These are phyloP conservation scores for Cyberlindnera petersonii DNA, from an alignment of 805 yeast species.

Conservation along the genomic window DNA sequence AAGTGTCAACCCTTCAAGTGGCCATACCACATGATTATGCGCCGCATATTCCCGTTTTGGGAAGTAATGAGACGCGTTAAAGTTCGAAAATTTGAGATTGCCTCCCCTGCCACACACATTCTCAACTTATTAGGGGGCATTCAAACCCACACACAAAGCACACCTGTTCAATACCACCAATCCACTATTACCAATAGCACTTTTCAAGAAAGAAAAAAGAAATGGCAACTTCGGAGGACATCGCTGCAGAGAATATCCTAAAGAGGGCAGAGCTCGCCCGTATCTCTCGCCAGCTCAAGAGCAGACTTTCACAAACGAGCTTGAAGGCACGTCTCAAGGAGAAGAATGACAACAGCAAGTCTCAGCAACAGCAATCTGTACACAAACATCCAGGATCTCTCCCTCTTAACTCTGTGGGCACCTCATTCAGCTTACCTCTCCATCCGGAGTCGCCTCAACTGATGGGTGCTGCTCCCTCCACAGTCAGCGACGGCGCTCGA, in stretches of 20 bases:
- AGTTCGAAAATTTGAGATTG: constrained; percentile 2
- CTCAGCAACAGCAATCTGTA: too few relatives aligned
- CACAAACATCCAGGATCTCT: too few relatives aligned
- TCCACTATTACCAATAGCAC: neutral
- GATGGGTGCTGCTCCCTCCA: constrained; percentile 5
- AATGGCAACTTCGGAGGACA: constrained; percentile 32
- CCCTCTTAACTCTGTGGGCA: neutral
- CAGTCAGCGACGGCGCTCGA: neutral
- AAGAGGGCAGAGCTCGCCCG: constrained; percentile 45
- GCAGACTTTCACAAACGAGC: constrained; percentile 40
- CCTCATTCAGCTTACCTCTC: neutral
- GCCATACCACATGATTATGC: too few relatives aligned
- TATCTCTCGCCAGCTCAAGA: constrained; percentile 41
- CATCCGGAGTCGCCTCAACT: constrained; percentile 1
- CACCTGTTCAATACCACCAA: too few relatives aligned
- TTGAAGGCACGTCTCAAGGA: constrained; percentile 26
- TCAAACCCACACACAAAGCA: neutral
- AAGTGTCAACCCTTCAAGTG: too few relatives aligned
- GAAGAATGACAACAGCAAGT: constrained; percentile 5
- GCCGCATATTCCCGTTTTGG: constrained; percentile 1
- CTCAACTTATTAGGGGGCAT: neutral
- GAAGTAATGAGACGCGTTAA: constrained; percentile 7
- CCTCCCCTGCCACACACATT: neutral
- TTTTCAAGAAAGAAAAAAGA: neutral
- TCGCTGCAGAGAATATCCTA: constrained; percentile 40